Evolutionary conservation across 2,329 filamentous ascomycete genomes (phyloP), one percentile per base, ranked within the genome.

Genomic region (Sclerotinia spermophila): DNA sequence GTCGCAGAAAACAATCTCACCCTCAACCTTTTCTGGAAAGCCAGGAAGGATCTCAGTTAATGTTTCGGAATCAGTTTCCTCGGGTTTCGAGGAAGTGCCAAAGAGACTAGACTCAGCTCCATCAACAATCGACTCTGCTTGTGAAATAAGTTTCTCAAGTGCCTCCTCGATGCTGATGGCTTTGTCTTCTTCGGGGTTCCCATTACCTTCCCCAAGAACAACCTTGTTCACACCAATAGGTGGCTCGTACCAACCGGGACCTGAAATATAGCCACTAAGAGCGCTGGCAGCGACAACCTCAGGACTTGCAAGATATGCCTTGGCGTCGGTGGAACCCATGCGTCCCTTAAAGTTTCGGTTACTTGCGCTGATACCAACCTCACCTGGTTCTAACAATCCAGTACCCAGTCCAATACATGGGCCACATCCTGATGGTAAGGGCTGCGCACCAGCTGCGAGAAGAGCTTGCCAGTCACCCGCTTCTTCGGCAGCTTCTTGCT

Each of bases 301-400:
- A 0, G 96, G 94, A 74, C 91, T 95, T 8, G 90, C 92, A 0
- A 97, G 89, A 79, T 97, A 97, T 0, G 93, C 93, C 77, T 93
- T 89, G 0, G 93, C 92, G 7, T 92, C 88, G 3, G 86, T 89
- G 21, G 87, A 90, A 4, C 94, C 94, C 92, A 97, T 96, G 3
- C 94, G 88, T 0, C 94, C 94, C 81, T 94, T 94, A 84, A 94
- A 97, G 80, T 97, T 97, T 17, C 94, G 86, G 83, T 97, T 97
- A 67, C 86, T 89, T 0, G 93, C 92, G 72, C 86, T 90, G 75
- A 97, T 94, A 33, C 94, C 94, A 15, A 94, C 89, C 82, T 97
- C 94, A n/a, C 92, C 93, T 2, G 87, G 86, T 79, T 97, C 90
- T 0, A 97, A 85, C 0, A 97, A 84, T 51, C 94, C 94, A 0